These are phyloP conservation scores for Cyberlindnera meyerae DNA, from an alignment of 805 yeast species.

Conservation along the genomic window DNA sequence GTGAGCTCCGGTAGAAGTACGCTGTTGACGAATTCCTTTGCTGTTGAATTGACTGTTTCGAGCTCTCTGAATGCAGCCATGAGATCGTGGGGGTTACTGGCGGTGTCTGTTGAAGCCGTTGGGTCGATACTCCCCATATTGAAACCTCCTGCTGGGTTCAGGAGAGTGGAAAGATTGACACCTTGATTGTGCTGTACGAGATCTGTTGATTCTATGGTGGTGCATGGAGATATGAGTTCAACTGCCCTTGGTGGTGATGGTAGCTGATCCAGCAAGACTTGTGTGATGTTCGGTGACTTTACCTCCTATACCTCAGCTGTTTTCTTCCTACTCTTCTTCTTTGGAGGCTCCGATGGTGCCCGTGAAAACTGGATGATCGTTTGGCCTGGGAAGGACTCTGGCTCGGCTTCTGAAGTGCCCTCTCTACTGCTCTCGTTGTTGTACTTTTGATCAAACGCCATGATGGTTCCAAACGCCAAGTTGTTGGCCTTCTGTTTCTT, in stretches of 20 bases:
- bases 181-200: not conserved
- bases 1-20: constrained; percentile 13
- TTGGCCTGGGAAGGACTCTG: too few species aligned
- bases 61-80: constrained; percentile 14
- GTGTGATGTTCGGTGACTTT: too few species aligned
- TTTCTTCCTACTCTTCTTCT: too few species aligned
- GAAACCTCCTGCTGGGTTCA: too few species aligned
- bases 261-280: not conserved
- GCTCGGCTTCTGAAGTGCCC: not conserved
- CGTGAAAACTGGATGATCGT: too few species aligned
- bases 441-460: constrained; percentile 16
- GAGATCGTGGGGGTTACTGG: too few species aligned
- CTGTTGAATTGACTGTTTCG: constrained; percentile 14
- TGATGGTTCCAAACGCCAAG: constrained; percentile 18
- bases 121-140: too few species aligned
- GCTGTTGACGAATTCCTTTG: constrained; percentile 16
- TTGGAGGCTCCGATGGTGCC: too few species aligned
- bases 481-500: constrained; percentile 35
- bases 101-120: not conserved
- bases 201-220: not conserved
- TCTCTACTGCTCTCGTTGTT: constrained; percentile 2
- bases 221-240: not conserved
- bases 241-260: constrained; percentile 1
- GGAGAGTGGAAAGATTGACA: not conserved
- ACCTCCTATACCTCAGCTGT: too few species aligned